Evolutionary conservation across 345 rosid genomes (phyloP), one percentile per base, ranked within the genome.

Genomic region (Gossypium longicalyx): DNA sequence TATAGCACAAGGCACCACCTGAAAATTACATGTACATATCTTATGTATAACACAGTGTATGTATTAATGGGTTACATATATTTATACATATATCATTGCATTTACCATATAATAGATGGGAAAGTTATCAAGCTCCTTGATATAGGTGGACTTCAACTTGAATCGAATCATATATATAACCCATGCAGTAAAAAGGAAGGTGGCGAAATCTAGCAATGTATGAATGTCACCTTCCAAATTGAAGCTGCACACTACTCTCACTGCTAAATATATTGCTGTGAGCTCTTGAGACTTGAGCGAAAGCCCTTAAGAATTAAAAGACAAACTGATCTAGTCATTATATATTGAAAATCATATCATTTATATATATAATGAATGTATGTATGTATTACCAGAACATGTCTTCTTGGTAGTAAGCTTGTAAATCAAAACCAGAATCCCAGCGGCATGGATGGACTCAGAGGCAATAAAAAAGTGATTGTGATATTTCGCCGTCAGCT

Each of bases 231-330:
- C 76, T 77, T 86, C 94, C 73, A 88, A 67, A 56, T 47, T 38
- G 60, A 71, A 45, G 67, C 94, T 88, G 47, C 84, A 84, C 4
- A 66, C 34, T 49, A 90, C 53, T 80, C 97, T 86, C 63, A 87
- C 88, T 9, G 79, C 85, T 22, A 92, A 80, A 82, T 89, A 94
- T 43, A 83, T 8, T 9, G 92, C 93, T 22, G 97, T 94, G 72
- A 90, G 83, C 58, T 87, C 89, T 82, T 94, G 97, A 68, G 84
- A 80, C 86, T 82, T 92, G 7, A 94, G 81, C 7, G 98, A 94
- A 45, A 94, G 90, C 25, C 97, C 98, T 90, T 85, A 66, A 76
- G 13, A 11, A 49, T 5, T 34, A 51, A 25, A 27, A 52, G 3
- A 9, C 17, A 44, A 6, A 67, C 3, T n/a, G 9, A 7, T 17